Conservation (phyloP, 345 rosid species). For the Barbarea vulgaris region DNA sequence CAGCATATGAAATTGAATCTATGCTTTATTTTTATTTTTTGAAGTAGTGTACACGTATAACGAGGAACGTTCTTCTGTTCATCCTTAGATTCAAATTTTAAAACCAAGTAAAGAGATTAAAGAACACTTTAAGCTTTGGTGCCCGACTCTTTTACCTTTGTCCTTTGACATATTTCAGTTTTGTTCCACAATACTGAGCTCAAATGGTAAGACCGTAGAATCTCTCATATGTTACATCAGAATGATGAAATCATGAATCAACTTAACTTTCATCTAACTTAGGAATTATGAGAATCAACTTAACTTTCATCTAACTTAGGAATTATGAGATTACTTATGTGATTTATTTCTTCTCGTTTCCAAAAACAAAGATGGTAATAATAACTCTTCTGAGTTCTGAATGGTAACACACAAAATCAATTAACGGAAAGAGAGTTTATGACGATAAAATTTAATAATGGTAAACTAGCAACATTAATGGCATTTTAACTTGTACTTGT, state of each 20-base stretch:
- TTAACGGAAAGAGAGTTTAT: not conserved
- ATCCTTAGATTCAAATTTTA: slow-evolving; percentile 36
- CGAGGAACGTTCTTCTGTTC: slow-evolving; percentile 76
- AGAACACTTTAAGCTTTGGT: slow-evolving; percentile 8
- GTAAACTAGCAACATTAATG: not conserved
- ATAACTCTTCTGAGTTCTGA: not conserved
- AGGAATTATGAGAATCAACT: not conserved
- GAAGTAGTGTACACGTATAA: slow-evolving; percentile 40
- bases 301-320: not conserved
- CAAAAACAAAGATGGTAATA: not conserved
- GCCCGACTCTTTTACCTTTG: slow-evolving; percentile 3
- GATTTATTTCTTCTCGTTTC: not conserved
- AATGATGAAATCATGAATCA: not conserved
- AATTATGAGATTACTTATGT: not conserved
- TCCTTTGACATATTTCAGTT: slow-evolving; percentile 14
- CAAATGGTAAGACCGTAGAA: not conserved
- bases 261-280: not conserved
- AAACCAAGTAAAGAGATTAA: slow-evolving; percentile 11
- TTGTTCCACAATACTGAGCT: slow-evolving; percentile 1
- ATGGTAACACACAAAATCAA: not conserved
- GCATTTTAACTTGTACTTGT: not conserved
- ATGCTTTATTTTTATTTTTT: slow-evolving; percentile 31
- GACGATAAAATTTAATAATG: not conserved
- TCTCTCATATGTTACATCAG: not conserved
- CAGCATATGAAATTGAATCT: slow-evolving; percentile 31